Evolutionary conservation across 495 filamentous ascomycete genomes (phyloP), one percentile per base, ranked within the genome.

Genomic region (Darksidea phi): DNA sequence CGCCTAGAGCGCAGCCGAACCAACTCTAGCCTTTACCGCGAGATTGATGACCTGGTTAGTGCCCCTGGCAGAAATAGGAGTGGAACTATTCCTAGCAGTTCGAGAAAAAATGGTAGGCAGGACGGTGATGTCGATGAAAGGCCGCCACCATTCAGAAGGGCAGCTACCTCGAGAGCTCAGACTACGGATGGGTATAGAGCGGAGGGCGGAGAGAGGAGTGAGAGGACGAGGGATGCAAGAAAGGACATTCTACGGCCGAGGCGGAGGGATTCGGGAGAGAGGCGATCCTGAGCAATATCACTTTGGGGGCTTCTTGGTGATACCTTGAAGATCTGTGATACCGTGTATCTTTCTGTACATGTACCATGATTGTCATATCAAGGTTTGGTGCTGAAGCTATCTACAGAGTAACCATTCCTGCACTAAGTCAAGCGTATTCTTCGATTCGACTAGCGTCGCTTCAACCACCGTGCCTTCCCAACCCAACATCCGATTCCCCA

Each of bases 21-120:
- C 18, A 57, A 11, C 46, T 63, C 60, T 11, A 53, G 38, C 47
- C 53, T 63, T 2, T 57, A 52, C 25, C 53, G 60, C 4, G 60
- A 63, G 38, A 36, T 63, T 17, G 60, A 63, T 15, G 47, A 57
- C 34, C 49, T 63, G 1, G 21, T 63, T 0, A 48, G 45, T 11
- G 46, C 52, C 1, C 18, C 13, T 21, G 11, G 12, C 5, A 48
- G 15, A 10, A 3, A 18, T 11, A 23, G 46, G 15, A 24, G 46
- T 20, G 42, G 21, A 6, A 47, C 41, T 13, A 10, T 12, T 10
- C 20, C 54, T 28, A 24, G n/a, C 17, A 45, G 10, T 32, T 32
- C 28, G 28, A 3, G 28, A 32, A 10, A 3, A 43, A 13, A 43
- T 15, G 41, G 5, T 13, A 20, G 13, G 18, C 4, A 15, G 41